phyloP scores from a whole-genome alignment of 768 basidiomycete genomes.

The Chlorophyllum brunneum region DNA sequence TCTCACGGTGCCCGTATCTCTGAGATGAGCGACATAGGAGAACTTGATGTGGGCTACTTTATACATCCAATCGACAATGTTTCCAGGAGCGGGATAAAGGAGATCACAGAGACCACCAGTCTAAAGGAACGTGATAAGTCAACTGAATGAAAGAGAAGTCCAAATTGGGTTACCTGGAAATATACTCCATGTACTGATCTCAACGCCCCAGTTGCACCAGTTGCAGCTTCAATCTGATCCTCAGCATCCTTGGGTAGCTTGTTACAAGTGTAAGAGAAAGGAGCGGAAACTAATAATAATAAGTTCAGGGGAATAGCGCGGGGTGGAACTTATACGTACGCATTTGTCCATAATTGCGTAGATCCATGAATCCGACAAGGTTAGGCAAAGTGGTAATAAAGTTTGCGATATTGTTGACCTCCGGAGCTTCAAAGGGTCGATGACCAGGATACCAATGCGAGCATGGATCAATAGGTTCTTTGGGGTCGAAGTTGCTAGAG shows the following conservation, averaged over 20 bases:
- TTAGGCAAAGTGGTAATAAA: constrained; percentile 52
- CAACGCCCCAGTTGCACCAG: constrained; percentile 60
- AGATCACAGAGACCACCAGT: constrained; percentile 27
- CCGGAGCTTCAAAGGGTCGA: constrained; percentile 71
- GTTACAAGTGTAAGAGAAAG: constrained; percentile 71
- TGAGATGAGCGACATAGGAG: constrained; percentile 29
- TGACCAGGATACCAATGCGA: constrained; percentile 74
- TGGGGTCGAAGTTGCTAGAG: constrained; percentile 18
- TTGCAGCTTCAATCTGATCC: constrained; percentile 68
- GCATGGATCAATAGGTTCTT: constrained; percentile 49
- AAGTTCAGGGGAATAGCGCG: neutral
- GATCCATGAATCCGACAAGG: constrained; percentile 65
- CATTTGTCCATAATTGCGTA: constrained; percentile 83
- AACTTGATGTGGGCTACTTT: constrained; percentile 27
- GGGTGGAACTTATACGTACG: constrained; percentile 38
- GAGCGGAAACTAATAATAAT: constrained; percentile 59
- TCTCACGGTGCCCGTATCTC: constrained; percentile 35
- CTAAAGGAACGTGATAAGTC: neutral
- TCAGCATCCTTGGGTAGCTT: constrained; percentile 65
- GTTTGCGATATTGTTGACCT: constrained; percentile 72
- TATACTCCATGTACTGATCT: constrained; percentile 48
- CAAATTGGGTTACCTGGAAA: constrained; percentile 38
- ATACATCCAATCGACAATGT: constrained; percentile 36
- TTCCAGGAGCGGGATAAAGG: constrained; percentile 32
- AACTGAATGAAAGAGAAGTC: neutral